phyloP scores from a whole-genome alignment of 495 filamentous ascomycete species.

The Aspergillus bertholletiae region DNA sequence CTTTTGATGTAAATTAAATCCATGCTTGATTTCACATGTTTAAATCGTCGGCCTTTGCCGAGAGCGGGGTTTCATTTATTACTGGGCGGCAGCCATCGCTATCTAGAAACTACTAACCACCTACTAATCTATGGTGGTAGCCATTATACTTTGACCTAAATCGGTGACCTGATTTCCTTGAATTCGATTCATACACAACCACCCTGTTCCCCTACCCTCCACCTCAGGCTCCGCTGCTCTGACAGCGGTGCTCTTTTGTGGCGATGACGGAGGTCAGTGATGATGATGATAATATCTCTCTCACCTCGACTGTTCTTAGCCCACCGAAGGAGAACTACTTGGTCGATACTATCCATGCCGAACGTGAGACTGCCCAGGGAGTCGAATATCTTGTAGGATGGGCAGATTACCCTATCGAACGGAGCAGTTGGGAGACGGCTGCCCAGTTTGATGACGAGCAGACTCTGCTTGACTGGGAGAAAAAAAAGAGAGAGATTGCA shows the following conservation, averaged over 20 bases:
- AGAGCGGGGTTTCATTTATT: neutral
- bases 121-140: neutral
- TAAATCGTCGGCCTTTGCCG: neutral
- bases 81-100: no score
- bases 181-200: no score
- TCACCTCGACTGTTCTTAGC: conserved; percentile 55
- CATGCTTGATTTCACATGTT: neutral
- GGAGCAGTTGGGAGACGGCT: conserved; percentile 64
- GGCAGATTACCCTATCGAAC: conserved; percentile 55
- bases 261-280: conserved; percentile 35
- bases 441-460: conserved; percentile 45
- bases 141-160: neutral
- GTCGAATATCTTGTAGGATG: conserved; percentile 62
- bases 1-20: neutral
- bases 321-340: conserved; percentile 35
- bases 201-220: no score
- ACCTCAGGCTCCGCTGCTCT: neutral
- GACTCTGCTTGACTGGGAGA: conserved; percentile 51
- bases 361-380: conserved; percentile 36
- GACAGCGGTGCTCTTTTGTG: neutral
- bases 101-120: no score
- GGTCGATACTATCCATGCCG: conserved; percentile 46
- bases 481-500: conserved; percentile 42
- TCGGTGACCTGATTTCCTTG: no score
- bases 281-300: conserved; percentile 59